Conservation (phyloP, 1,139 yeast genomes). For the Yamadazyma jaroonii region DNA sequence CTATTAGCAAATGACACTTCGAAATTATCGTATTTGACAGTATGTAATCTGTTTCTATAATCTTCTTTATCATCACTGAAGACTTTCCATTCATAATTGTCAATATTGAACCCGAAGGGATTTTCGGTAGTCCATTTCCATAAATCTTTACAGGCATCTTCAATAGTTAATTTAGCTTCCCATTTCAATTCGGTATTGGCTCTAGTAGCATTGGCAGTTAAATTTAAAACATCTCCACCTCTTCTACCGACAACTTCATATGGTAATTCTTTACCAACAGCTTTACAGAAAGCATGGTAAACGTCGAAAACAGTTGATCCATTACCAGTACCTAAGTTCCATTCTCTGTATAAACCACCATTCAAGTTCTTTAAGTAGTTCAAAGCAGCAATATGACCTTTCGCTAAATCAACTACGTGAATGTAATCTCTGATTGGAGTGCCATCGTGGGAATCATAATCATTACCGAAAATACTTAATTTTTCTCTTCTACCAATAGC, state of each 20-base stretch:
- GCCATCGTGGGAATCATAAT: constrained; percentile 70
- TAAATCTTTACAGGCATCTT: constrained; percentile 67
- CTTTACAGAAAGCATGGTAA: constrained; percentile 61
- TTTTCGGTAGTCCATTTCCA: constrained; percentile 78
- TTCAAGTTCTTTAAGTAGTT: constrained; percentile 47
- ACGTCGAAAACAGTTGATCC: constrained; percentile 80
- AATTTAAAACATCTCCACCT: constrained; percentile 74
- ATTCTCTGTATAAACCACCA: constrained; percentile 62
- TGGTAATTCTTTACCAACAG: constrained; percentile 67
- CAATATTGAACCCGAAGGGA: constrained; percentile 58
- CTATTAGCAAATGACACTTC: constrained; percentile 46
- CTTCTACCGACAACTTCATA: constrained; percentile 65
- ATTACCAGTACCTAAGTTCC: constrained; percentile 82
- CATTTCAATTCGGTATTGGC: constrained; percentile 68
- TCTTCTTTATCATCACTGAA: constrained; percentile 22
- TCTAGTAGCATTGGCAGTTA: constrained; percentile 69
- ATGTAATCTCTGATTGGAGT: constrained; percentile 83
- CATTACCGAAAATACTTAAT: constrained; percentile 63
- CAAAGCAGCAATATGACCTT: constrained; percentile 74
- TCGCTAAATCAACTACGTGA: constrained; percentile 80
- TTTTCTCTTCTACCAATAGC: constrained; percentile 72
- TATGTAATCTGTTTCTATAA: constrained; percentile 40
- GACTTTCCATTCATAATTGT: constrained; percentile 34
- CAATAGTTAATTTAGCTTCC: constrained; percentile 56
- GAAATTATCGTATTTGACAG: constrained; percentile 32